Evolutionary conservation across 768 basidiomycete species (phyloP).

Genomic region (Leucosporidium yakuticum): DNA sequence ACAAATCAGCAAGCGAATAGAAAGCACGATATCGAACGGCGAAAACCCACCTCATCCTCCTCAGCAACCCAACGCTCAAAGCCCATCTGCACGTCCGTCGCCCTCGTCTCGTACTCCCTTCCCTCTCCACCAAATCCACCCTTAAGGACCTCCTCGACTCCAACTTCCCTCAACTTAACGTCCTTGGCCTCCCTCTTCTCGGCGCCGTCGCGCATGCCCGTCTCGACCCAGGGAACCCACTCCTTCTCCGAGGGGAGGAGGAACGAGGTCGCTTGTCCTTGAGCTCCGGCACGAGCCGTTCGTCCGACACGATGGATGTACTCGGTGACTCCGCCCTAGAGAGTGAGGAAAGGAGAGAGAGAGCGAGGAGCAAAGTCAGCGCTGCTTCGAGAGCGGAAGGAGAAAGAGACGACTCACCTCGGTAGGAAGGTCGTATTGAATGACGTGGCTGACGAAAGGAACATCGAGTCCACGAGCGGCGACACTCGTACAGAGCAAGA

Average conservation of each 20-base stretch:
- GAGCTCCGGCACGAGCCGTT: conserved; percentile 90
- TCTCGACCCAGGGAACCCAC: conserved; percentile 88
- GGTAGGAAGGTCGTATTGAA: conserved; percentile 95
- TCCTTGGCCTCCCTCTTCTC: conserved; percentile 33
- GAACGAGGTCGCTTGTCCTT: conserved; percentile 93
- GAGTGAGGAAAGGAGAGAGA: neutral
- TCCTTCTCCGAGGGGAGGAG: conserved; percentile 76
- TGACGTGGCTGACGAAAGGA: conserved; percentile 83
- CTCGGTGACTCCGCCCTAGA: conserved; percentile 75
- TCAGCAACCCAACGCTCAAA: conserved; percentile 89
- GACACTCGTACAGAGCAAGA: conserved; percentile 91
- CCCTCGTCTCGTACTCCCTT: conserved; percentile 72
- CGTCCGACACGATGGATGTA: conserved; percentile 96
- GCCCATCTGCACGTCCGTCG: conserved; percentile 89
- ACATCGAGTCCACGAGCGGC: conserved; percentile 97
- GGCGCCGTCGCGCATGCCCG: conserved; percentile 61
- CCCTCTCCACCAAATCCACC: conserved; percentile 81
- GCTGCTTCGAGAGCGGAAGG: neutral
- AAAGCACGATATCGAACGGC: conserved; percentile 11
- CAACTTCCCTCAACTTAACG: conserved; percentile 52
- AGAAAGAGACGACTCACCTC: conserved; percentile 48
- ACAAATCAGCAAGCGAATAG: conserved; percentile 8
- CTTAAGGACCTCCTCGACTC: conserved; percentile 64
- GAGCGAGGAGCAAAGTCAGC: neutral
- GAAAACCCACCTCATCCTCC: conserved; percentile 57